Percentiles rank a stretch among this genome's conserved stretches.
phyloP scores from a whole-genome alignment of 495 filamentous ascomycete species.

The Cudoniella acicularis region DNA sequence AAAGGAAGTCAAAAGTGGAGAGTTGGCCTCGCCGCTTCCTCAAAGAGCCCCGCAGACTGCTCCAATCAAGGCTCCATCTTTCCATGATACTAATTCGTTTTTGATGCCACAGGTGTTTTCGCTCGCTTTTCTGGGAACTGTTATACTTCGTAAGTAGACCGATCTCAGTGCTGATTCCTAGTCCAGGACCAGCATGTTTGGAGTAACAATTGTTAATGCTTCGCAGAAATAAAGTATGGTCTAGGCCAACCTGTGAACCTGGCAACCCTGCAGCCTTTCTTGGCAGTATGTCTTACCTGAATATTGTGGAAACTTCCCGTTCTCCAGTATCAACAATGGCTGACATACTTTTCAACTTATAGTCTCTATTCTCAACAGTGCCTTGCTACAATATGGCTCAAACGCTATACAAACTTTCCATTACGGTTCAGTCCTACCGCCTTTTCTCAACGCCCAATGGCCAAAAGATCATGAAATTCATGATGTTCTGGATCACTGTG shows the following conservation, averaged over 20 bases:
- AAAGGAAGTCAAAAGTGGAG: no score
- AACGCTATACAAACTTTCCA: constrained; percentile 10
- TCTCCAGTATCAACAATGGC: not conserved
- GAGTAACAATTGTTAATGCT: not conserved
- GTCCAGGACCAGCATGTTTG: not conserved
- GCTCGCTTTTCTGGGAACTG: no score
- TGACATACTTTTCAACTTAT: not conserved
- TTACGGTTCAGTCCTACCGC: constrained; percentile 4
- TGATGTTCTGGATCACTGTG: constrained; percentile 4
- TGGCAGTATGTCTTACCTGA: constrained; percentile 2
- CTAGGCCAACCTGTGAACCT: constrained; percentile 1
- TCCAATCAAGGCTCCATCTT: no score
- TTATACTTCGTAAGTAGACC: not conserved
- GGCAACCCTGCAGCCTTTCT: not conserved
- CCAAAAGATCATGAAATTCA: not conserved
- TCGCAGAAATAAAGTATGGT: constrained; percentile 8
- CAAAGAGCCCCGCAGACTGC: no score
- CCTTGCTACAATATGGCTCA: constrained; percentile 9
- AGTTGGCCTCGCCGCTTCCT: no score
- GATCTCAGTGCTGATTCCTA: not conserved
- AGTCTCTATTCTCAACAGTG: constrained; percentile 6
- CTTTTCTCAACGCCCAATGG: not conserved
- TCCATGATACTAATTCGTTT: no score
- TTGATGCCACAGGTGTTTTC: no score
- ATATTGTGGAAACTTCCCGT: not conserved